These are phyloP conservation scores for Fomitopsis pulvina DNA, from an alignment of 768 basidiomycete species.

Conservation along the genomic window DNA sequence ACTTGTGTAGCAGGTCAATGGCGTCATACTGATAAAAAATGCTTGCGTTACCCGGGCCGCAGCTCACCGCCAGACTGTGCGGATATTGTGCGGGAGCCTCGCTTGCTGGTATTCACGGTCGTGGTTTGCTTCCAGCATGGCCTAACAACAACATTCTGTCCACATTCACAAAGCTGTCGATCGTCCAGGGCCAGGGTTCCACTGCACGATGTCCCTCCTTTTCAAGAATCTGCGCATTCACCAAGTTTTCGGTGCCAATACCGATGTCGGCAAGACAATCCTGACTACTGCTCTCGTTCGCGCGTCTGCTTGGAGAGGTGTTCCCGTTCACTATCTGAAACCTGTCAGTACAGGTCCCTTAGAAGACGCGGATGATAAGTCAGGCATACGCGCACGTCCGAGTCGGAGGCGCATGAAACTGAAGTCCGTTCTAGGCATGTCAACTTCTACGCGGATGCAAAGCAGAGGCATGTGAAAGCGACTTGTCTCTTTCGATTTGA, in stretches of 20 bases:
- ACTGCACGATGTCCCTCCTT: conserved; percentile 66
- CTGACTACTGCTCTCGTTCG: conserved; percentile 79
- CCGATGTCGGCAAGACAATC: conserved; percentile 93
- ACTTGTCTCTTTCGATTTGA: conserved; percentile 79
- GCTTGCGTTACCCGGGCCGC: no score
- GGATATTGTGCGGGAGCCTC: no score
- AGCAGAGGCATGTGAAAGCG: conserved; percentile 39
- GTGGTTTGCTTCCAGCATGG: no score
- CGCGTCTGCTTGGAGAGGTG: conserved; percentile 55
- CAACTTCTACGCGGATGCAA: conserved; percentile 39
- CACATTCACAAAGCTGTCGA: no score
- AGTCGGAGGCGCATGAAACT: not conserved
- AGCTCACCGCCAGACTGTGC: no score
- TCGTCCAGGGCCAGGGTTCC: no score
- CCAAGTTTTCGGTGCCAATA: conserved; percentile 94
- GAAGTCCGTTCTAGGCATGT: conserved; percentile 50
- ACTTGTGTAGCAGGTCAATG: no score
- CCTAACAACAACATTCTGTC: no score
- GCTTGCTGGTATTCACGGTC: no score
- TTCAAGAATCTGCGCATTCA: conserved; percentile 82
- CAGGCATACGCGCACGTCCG: conserved; percentile 20
- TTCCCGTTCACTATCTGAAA: conserved; percentile 67
- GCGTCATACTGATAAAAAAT: no score
- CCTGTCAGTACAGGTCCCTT: conserved; percentile 86
- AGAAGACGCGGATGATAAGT: conserved; percentile 84